Evolutionary conservation across 164 flowering plant genomes (phyloP), one percentile per base, ranked within the genome.

Genomic region (Kingdonia uniflora): DNA sequence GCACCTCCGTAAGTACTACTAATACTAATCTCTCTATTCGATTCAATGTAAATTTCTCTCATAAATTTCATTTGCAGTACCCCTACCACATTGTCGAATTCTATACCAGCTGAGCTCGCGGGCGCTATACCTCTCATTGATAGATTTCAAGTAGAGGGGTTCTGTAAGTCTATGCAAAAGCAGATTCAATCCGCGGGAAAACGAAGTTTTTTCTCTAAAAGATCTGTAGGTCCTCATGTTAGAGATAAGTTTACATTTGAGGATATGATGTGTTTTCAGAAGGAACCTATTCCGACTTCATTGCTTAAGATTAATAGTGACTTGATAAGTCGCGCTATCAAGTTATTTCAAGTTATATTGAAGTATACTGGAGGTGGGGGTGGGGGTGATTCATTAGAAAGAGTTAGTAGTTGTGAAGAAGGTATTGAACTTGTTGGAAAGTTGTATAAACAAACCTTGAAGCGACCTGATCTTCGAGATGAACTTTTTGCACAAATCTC

Each of bases 251-350:
- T 82, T 64, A 83, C 92, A 6, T 83, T 94, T 64, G 96, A 87
- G 74, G 97, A 94, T 55, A 94, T 94, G 99, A 67, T 94, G n/a
- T 87, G 90, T 56, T 94, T 94, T 69, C 99, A 94, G 56, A 94
- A 78, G 99, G 99, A 94, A 49, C 95, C 90, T 2, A 85, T 94
- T 41, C 99, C 99, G 35, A 94, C 95, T 26, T 94, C 99, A 15
- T 69, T 94, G 52, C 85, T 94, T 54, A 89, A 79, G 65, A 76
- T 94, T 40, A 82, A 72, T 60, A 68, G 79, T 64, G 99, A 94
- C 62, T 58, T 87, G 60, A 81, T 79, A 29, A 80, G 77, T 59
- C 86, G 88, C 26, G 88, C 99, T 21, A 70, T 76, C 19, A 94
- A 94, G 55, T 55, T 85, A 40, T 94, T 94, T 68, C 92, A 84